A percentile compares a stretch with the other conserved stretches of the same genome.
Conservation (phyloP, 257 asterid genomes). For the Ligustrum vulgare region DNA sequence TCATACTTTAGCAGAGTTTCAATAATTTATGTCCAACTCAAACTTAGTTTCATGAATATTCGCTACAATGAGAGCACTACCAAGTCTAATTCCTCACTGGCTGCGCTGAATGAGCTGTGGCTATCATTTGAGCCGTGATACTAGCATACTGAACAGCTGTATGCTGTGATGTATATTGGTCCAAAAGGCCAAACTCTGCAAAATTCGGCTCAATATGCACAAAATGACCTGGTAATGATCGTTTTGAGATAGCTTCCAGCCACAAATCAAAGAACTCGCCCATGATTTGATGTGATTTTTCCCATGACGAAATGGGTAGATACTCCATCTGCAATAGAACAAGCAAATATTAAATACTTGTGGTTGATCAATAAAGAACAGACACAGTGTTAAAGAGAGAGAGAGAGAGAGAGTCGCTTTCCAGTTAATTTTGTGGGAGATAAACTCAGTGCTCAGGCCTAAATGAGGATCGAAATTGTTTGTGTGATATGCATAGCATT, state of each 20-base stretch:
- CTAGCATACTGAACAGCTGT: constrained; percentile 90
- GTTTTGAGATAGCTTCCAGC: constrained; percentile 78
- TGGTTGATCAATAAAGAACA: not conserved
- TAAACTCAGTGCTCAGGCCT: not conserved
- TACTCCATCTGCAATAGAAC: constrained; percentile 79
- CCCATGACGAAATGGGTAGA: constrained; percentile 88
- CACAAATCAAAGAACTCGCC: constrained; percentile 81
- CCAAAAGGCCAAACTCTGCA: constrained; percentile 70
- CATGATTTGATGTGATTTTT: constrained; percentile 78
- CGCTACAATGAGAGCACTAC: not conserved
- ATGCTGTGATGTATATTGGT: constrained; percentile 72
- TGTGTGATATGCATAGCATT: not conserved
- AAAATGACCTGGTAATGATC: constrained; percentile 91
- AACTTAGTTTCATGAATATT: no score
- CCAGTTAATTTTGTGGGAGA: not conserved
- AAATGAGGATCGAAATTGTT: not conserved
- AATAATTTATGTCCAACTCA: no score
- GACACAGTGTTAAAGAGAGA: not conserved
- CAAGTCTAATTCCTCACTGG: constrained; percentile 56
- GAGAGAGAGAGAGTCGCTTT: not conserved
- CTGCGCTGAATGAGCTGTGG: constrained; percentile 76
- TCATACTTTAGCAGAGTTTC: no score
- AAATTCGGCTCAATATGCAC: constrained; percentile 84
- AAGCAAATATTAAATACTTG: not conserved
- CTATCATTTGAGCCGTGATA: constrained; percentile 80